phyloP scores from a whole-genome alignment of 345 rosid genomes.

The Pistacia vera region DNA sequence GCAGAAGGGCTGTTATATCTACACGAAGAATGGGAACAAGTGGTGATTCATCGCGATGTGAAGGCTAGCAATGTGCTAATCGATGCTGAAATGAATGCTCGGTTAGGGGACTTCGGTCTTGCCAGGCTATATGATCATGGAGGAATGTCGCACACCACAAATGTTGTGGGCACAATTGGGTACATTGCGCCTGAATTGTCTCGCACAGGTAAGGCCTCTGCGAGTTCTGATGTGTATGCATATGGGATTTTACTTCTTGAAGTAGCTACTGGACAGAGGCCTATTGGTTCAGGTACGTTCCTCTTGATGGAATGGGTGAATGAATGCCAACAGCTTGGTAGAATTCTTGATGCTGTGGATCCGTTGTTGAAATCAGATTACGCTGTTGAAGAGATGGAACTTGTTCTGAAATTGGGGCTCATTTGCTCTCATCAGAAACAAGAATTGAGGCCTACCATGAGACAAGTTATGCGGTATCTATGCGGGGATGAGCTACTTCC shows the following conservation, averaged over 20 bases:
- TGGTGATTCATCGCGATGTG: slow-evolving; percentile 77
- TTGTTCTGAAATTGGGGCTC: slow-evolving; percentile 52
- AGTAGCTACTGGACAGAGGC: slow-evolving; percentile 56
- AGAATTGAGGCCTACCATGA: slow-evolving; percentile 57
- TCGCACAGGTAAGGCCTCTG: slow-evolving; percentile 63
- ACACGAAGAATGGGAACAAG: slow-evolving; percentile 76
- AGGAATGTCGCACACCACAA: slow-evolving; percentile 50
- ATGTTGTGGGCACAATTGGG: slow-evolving; percentile 73
- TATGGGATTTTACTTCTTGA: slow-evolving; percentile 72
- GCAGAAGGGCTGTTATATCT: slow-evolving; percentile 62
- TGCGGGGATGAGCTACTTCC: slow-evolving; percentile 53
- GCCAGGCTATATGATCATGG: slow-evolving; percentile 76
- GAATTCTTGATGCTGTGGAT: slow-evolving; percentile 45
- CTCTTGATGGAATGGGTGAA: slow-evolving; percentile 45
- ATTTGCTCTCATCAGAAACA: slow-evolving; percentile 50
- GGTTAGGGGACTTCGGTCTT: slow-evolving; percentile 79
- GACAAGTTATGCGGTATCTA: slow-evolving; percentile 51
- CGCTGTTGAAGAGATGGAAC: slow-evolving; percentile 38
- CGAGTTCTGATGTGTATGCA: slow-evolving; percentile 72
- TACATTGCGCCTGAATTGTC: slow-evolving; percentile 79
- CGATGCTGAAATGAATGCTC: slow-evolving; percentile 59
- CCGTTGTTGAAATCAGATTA: slow-evolving; percentile 38
- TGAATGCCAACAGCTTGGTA: slow-evolving; percentile 27
- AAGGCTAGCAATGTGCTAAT: slow-evolving; percentile 79
- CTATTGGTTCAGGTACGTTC: slow-evolving; percentile 30